Evolutionary conservation across 2,329 filamentous ascomycete species (phyloP).

Genomic region (Beauveria caledonica): DNA sequence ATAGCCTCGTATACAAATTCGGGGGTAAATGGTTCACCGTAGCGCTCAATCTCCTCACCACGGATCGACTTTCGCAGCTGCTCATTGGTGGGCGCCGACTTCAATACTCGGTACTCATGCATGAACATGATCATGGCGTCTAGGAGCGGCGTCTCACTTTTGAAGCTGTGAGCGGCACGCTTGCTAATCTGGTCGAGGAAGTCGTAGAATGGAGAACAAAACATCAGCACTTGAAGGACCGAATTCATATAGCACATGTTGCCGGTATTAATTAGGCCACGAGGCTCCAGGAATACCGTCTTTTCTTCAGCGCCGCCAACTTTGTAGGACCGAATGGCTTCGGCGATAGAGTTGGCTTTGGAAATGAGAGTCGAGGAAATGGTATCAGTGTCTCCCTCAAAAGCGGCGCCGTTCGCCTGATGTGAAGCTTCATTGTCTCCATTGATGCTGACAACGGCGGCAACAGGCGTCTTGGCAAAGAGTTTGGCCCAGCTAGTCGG

Average conservation of each 20-base stretch:
- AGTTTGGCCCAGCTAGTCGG: conserved; percentile 34
- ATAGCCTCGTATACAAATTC: conserved; percentile 96
- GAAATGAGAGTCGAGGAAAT: conserved; percentile 33
- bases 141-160: conserved; percentile 85
- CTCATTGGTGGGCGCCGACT: conserved; percentile 66
- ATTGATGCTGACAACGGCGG: conserved; percentile 2
- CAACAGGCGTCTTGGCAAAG: conserved; percentile 23
- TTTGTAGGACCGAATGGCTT: conserved; percentile 67
- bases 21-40: conserved; percentile 83
- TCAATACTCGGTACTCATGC: conserved; percentile 81
- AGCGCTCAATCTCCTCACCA: conserved; percentile 76
- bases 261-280: conserved; percentile 90
- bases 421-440: conserved; percentile 12
- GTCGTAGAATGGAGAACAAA: conserved; percentile 88
- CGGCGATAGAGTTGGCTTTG: conserved; percentile 55
- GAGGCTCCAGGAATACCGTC: conserved; percentile 78
- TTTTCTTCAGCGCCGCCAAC: conserved; percentile 53
- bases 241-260: conserved; percentile 99
- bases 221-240: conserved; percentile 90
- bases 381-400: conserved; percentile 21
- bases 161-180: conserved; percentile 81
- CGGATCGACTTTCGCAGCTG: conserved; percentile 68
- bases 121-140: conserved; percentile 98
- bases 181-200: conserved; percentile 84
- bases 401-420: not conserved